phyloP scores from a whole-genome alignment of 148 eudicot species.

The Rhododendron kiyosumense region DNA sequence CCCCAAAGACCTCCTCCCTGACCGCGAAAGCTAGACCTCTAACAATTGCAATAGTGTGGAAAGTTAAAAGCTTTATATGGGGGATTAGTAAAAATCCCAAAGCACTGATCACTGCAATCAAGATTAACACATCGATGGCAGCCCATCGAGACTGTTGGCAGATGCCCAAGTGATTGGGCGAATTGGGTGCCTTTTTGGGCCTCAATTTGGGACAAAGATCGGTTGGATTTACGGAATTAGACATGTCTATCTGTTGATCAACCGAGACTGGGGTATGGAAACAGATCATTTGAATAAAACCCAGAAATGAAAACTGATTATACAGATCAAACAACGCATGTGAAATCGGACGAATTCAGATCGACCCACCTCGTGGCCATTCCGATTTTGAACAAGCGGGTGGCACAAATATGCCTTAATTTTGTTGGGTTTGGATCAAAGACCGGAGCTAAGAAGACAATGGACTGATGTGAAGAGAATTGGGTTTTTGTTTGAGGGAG shows the following conservation, averaged over 20 bases:
- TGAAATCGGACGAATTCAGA: neutral
- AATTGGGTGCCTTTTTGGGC: slow-evolving; percentile 34
- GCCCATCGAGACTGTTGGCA: slow-evolving; percentile 63
- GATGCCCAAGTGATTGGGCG: slow-evolving; percentile 28
- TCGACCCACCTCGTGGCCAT: neutral
- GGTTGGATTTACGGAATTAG: slow-evolving; percentile 44
- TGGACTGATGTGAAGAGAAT: neutral
- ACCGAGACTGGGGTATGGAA: slow-evolving; percentile 30
- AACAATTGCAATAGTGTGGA: slow-evolving; percentile 27
- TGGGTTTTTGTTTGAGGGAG: neutral
- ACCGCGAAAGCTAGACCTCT: slow-evolving; percentile 26
- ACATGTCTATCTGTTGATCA: slow-evolving; percentile 51
- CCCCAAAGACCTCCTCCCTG: slow-evolving; percentile 50
- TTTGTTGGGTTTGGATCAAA: neutral
- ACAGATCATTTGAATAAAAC: slow-evolving; percentile 32
- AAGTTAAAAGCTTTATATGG: slow-evolving; percentile 31
- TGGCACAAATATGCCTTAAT: neutral
- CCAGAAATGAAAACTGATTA: slow-evolving; percentile 1
- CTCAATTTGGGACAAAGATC: slow-evolving; percentile 40
- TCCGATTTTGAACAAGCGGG: neutral
- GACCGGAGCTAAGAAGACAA: neutral
- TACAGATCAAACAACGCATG: neutral
- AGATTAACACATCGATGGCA: slow-evolving; percentile 59
- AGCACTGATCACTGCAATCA: slow-evolving; percentile 65
- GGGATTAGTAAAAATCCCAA: slow-evolving; percentile 65